Base-by-base conservation (phyloP, 2,329 filamentous ascomycete genomes). In the Chaetomium globosum region DNA sequence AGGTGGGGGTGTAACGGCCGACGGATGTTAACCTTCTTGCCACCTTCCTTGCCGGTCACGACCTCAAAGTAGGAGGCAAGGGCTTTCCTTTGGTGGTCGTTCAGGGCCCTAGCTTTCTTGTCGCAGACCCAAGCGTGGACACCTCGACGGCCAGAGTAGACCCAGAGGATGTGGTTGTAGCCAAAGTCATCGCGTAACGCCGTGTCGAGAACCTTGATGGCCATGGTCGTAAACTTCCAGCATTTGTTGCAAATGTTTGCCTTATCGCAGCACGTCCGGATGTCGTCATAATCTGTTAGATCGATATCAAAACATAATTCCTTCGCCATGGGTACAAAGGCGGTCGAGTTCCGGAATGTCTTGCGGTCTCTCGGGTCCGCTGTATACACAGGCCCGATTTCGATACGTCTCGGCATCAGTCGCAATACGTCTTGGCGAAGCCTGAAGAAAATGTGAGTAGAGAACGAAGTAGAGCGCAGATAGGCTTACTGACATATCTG, bases 291-390 rank as follows among this genome's bases (percentile, higher is more conserved):
- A 79, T 98, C 95, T 62, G 95, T 98, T 85, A 99, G 85, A 85
- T 99, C 95, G 73, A 99, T 98, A 89, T 99, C 95, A 77, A 99
- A 98, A 72, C 97, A 97, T 48, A 99, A 81, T 77, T 99, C 95
- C 77, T 99, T 99, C 63, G 91, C 85, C 36, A 97, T 77, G 0
- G 95, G 94, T 69, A 89, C 90, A 80, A 99, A 97, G 9, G 91
- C 87, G 56, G 87, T 87, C 43, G 89, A 85, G 77, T 93, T 94
- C 61, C 89, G 87, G 39, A 98, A 79, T 0, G 89, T 89, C 80
- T 98, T 99, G 73, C 94, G 89, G 73, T 99, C 95, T 72, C 93
- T 89, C 0, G 95, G 95, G 76, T 98, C 97, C 55, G 93, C 90
- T 60, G 85, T 92, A 80, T 99, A 99, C 57, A 97, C 90, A n/a